Percentiles rank a stretch among this genome's conserved stretches.
These are phyloP conservation scores for Obelidium mucronatum DNA, from an alignment of 192 early-diverging fungal species.

Conservation along the genomic window DNA sequence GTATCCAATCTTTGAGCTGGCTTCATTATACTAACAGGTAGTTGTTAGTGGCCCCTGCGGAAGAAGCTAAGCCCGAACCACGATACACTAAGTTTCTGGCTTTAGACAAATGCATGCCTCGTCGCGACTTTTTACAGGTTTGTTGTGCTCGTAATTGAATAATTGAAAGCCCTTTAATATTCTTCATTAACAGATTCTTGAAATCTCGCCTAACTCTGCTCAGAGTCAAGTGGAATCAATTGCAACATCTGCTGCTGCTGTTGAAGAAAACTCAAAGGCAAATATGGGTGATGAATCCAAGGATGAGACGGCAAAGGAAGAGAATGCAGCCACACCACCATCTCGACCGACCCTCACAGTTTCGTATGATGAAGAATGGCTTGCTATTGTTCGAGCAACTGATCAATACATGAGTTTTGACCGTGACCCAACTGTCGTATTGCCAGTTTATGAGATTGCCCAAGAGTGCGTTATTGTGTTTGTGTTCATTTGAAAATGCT, in stretches of 20 bases:
- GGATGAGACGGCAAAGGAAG: neutral
- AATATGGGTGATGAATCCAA: neutral
- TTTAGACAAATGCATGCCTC: slow-evolving; percentile 92
- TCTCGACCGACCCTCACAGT: slow-evolving; percentile 43
- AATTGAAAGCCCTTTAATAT: neutral
- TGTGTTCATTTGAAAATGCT: too few relatives aligned
- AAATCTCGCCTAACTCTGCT: slow-evolving; percentile 50
- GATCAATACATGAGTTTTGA: slow-evolving; percentile 43
- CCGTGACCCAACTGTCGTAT: slow-evolving; percentile 44
- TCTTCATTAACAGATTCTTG: slow-evolving; percentile 2
- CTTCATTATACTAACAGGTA: neutral
- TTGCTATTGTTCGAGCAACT: slow-evolving; percentile 61
- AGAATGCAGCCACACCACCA: neutral
- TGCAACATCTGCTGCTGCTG: neutral
- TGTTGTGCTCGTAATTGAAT: too few relatives aligned
- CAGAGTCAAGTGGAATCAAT: slow-evolving; percentile 40
- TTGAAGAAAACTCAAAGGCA: neutral
- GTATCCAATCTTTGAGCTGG: neutral
- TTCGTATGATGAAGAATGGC: slow-evolving; percentile 75
- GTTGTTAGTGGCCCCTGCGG: too few relatives aligned
- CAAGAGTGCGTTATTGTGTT: slow-evolving; percentile 42
- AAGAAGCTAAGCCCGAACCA: too few relatives aligned
- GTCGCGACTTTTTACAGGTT: slow-evolving; percentile 84
- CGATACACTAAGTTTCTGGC: slow-evolving; percentile 81
- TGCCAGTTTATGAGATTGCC: slow-evolving; percentile 57